phyloP scores from a whole-genome alignment of 495 filamentous ascomycete species.

The Neurospora hispaniola region DNA sequence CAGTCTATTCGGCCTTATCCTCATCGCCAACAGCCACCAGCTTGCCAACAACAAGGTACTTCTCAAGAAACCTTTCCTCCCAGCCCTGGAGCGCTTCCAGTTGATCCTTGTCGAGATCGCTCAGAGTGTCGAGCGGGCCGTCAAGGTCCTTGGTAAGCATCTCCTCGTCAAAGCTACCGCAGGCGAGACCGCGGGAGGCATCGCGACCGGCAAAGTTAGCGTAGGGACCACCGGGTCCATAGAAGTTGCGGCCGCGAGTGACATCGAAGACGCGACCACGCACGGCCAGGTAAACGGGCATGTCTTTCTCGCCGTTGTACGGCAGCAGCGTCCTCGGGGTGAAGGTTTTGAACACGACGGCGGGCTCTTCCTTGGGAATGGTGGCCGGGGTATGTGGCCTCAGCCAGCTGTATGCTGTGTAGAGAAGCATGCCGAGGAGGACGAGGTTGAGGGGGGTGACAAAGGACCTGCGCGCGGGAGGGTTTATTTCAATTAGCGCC shows the following conservation, averaged over 20 bases:
- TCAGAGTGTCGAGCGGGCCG: conserved; percentile 72
- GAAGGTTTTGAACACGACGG: conserved; percentile 83
- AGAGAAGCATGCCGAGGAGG: conserved; percentile 56
- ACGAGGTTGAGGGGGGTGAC: conserved; percentile 71
- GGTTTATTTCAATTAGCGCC: conserved; percentile 4
- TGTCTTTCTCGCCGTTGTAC: conserved; percentile 70
- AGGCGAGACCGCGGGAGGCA: conserved; percentile 81
- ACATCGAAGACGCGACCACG: conserved; percentile 84
- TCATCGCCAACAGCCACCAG: conserved; percentile 49
- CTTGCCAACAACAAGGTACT: conserved; percentile 90
- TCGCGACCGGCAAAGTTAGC: conserved; percentile 92
- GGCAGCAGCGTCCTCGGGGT: conserved; percentile 74
- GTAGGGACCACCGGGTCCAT: conserved; percentile 87
- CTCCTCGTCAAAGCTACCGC: conserved; percentile 87
- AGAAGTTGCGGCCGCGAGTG: conserved; percentile 74
- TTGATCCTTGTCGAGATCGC: conserved; percentile 65
- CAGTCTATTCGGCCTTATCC: conserved; percentile 8
- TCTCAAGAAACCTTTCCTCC: conserved; percentile 87
- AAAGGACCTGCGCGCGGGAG: conserved; percentile 42
- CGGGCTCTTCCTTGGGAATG: conserved; percentile 55
- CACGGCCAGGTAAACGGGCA: conserved; percentile 76
- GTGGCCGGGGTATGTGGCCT: conserved; percentile 43
- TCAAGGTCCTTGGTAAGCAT: conserved; percentile 93
- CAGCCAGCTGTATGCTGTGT: conserved; percentile 59
- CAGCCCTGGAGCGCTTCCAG: conserved; percentile 75